These are phyloP conservation scores for Daldinia loculata DNA, from an alignment of 495 filamentous ascomycete species.

Conservation along the genomic window DNA sequence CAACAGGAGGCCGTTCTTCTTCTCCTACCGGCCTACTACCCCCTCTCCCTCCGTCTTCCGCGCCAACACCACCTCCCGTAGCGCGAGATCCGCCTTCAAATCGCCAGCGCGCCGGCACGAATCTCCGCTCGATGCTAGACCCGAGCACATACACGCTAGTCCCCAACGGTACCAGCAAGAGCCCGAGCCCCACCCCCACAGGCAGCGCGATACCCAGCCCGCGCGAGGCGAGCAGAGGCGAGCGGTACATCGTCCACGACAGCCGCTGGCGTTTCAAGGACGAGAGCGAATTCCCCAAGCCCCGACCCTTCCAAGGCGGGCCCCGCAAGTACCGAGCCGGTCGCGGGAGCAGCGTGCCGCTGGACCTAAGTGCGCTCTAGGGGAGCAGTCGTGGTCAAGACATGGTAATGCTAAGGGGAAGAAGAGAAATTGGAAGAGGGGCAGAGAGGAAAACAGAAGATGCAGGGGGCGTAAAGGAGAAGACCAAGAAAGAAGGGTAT, in stretches of 20 bases:
- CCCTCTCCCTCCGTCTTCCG: constrained; percentile 50
- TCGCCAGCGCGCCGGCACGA: constrained; percentile 44
- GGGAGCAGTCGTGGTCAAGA: constrained; percentile 6
- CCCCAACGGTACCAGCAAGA: constrained; percentile 55
- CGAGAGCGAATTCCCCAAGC: constrained; percentile 84
- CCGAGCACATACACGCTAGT: constrained; percentile 80
- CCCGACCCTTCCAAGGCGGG: constrained; percentile 76
- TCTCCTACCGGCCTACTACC: constrained; percentile 53
- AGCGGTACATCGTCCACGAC: constrained; percentile 74
- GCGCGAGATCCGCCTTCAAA: constrained; percentile 43
- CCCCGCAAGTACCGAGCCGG: constrained; percentile 86
- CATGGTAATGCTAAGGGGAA: neutral
- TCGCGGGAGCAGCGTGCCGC: constrained; percentile 89
- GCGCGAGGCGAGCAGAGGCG: constrained; percentile 52
- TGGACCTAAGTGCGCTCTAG: constrained; percentile 72
- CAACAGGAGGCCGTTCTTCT: constrained; percentile 54
- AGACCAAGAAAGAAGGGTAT: neutral
- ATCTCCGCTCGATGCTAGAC: constrained; percentile 66
- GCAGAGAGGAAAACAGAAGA: neutral
- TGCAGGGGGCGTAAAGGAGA: neutral
- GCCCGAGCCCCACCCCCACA: constrained; percentile 52
- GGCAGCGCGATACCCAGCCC: constrained; percentile 44
- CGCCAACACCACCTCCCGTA: constrained; percentile 46
- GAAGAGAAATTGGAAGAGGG: neutral
- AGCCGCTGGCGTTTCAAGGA: constrained; percentile 84